Percentiles rank a stretch among this genome's conserved stretches.
Evolutionary conservation across 2,329 filamentous ascomycete genomes (phyloP).

Genomic region (Apiospora marii): DNA sequence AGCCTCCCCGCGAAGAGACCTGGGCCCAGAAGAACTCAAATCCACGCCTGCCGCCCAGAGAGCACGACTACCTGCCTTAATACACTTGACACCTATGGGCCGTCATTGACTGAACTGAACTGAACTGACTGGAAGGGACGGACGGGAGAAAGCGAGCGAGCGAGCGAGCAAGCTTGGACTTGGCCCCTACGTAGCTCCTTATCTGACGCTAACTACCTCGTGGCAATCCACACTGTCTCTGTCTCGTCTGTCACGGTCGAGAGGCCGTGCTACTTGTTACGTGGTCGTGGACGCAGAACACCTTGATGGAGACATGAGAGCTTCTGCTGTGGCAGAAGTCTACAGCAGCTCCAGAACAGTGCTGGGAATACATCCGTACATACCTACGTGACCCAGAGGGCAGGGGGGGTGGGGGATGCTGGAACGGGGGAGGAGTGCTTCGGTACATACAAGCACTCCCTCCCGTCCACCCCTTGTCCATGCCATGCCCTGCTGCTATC

Average conservation of each 20-base stretch:
- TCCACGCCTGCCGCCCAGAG: neutral
- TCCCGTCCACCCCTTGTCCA: conserved; percentile 2
- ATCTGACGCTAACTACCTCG: conserved; percentile 27
- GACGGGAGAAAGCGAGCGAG: neutral
- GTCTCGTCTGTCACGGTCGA: conserved; percentile 15
- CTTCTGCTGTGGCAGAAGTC: neutral
- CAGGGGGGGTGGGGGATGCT: neutral
- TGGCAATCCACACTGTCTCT: conserved; percentile 23
- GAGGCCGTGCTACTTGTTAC: conserved; percentile 19
- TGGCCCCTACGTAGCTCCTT: conserved; percentile 12
- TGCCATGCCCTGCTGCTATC: conserved; percentile 2
- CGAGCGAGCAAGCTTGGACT: conserved; percentile 3
- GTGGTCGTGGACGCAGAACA: neutral
- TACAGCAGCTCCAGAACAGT: neutral
- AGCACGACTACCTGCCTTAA: neutral
- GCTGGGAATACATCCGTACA: conserved; percentile 4
- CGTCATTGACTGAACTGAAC: neutral
- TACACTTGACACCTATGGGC: neutral
- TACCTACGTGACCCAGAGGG: neutral
- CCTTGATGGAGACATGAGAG: conserved; percentile 5
- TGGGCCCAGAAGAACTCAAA: conserved; percentile 21
- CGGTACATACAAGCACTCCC: conserved; percentile 16
- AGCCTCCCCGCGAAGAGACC: conserved; percentile 15
- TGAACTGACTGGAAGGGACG: neutral
- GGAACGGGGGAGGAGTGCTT: neutral